A percentile compares a stretch with the other conserved stretches of the same genome.
Conservation (phyloP, 73 alveolate species). For the Paramecium tetraurelia region DNA sequence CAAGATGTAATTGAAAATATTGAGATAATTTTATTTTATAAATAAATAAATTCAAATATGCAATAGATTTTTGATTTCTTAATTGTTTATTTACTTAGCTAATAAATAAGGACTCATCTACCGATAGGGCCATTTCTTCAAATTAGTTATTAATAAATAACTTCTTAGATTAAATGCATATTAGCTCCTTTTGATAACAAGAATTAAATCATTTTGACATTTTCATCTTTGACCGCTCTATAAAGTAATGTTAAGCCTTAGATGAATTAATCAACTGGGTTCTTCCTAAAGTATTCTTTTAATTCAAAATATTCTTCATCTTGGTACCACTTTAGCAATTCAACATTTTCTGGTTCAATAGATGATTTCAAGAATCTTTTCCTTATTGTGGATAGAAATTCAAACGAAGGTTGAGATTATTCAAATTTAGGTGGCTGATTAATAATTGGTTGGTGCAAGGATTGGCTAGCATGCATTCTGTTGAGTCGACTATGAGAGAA, state of each 20-base stretch:
- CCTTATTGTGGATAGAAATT: neutral
- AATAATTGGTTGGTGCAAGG: neutral
- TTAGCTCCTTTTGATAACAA: neutral
- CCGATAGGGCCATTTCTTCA: constrained; percentile 29
- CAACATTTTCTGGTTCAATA: neutral
- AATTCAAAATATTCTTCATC: constrained; percentile 1
- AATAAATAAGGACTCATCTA: neutral
- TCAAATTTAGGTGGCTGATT: neutral
- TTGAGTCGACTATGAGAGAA: neutral
- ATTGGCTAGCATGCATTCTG: neutral
- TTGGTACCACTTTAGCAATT: neutral
- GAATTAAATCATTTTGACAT: neutral
- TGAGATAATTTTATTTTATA: neutral
- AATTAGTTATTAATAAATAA: neutral
- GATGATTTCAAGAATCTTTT: neutral
- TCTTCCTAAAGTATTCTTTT: neutral
- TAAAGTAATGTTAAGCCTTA: neutral
- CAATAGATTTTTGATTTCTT: neutral
- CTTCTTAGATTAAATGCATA: constrained; percentile 6
- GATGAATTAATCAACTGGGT: neutral
- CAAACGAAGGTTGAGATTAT: neutral
- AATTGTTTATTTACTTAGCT: neutral
- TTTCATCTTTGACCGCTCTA: neutral
- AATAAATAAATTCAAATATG: neutral
- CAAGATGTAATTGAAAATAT: neutral